A percentile compares a stretch with the other conserved stretches of the same genome.
Conservation (phyloP, 2,329 filamentous ascomycete genomes). For the Stagonosporopsis chrysanthemi region DNA sequence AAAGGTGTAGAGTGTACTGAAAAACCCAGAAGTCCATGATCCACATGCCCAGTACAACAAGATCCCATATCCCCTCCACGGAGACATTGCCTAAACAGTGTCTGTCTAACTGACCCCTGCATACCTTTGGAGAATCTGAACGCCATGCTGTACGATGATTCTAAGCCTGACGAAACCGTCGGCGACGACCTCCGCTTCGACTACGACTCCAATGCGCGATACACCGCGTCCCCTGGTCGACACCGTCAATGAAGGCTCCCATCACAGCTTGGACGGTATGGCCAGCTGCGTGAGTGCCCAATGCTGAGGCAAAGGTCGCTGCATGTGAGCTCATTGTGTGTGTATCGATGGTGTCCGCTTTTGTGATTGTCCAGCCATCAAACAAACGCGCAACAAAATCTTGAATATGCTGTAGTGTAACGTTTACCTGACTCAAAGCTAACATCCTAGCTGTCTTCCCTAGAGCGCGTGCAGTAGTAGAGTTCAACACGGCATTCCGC, state of each 20-base stretch:
- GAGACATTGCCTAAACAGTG: background rate
- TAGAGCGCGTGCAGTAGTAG: background rate
- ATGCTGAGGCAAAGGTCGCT: conserved; percentile 7
- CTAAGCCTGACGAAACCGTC: conserved; percentile 4
- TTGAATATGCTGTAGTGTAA: background rate
- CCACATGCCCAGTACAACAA: no score
- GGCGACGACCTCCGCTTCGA: background rate
- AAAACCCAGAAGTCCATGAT: background rate
- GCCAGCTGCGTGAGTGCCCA: background rate
- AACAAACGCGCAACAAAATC: conserved; percentile 12
- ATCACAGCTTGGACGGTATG: conserved; percentile 1
- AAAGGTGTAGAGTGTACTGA: background rate
- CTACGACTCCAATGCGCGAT: conserved; percentile 3
- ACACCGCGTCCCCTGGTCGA: conserved; percentile 1
- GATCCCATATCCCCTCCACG: no score
- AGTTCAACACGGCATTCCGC: background rate
- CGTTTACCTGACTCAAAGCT: background rate
- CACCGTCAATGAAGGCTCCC: conserved; percentile 9
- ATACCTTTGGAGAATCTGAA: background rate
- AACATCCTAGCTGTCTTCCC: conserved; percentile 4
- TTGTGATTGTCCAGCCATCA: conserved; percentile 1
- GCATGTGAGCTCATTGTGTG: conserved; percentile 2
- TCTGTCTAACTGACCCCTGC: background rate
- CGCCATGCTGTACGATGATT: no score
- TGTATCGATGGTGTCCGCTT: background rate